A percentile compares a stretch with the other conserved stretches of the same genome.
phyloP scores from a whole-genome alignment of 495 filamentous ascomycete genomes.

The Penicillium malachiteum region DNA sequence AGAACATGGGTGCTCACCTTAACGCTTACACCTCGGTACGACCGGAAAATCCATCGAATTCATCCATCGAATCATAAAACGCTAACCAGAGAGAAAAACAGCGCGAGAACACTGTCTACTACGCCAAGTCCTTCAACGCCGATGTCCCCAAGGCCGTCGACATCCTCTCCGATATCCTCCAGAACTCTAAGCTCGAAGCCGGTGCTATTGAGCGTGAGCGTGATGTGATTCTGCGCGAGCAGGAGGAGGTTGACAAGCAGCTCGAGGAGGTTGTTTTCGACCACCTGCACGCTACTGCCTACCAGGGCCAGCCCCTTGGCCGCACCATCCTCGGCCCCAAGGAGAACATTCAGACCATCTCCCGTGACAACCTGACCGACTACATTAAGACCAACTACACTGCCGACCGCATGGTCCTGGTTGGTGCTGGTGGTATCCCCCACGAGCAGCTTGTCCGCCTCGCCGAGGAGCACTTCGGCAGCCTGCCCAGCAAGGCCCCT shows the following conservation, averaged over 20 bases:
- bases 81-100: slow-evolving; percentile 53
- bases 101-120: slow-evolving; percentile 99
- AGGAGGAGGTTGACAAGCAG: slow-evolving; percentile 99
- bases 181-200: slow-evolving; percentile 95
- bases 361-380: slow-evolving; percentile 79
- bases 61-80: neutral
- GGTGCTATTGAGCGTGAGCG: slow-evolving; percentile 93
- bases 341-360: slow-evolving; percentile 97
- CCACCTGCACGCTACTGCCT: slow-evolving; percentile 97
- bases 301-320: slow-evolving; percentile 91
- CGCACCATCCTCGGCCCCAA: slow-evolving; percentile 96
- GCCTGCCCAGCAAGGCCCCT: slow-evolving; percentile 68
- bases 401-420: slow-evolving; percentile 98
- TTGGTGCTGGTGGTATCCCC: slow-evolving; percentile 90
- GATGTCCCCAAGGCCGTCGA: slow-evolving; percentile 95
- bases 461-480: slow-evolving; percentile 92
- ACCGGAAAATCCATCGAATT: slow-evolving; percentile 26
- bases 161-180: slow-evolving; percentile 97
- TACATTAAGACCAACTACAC: slow-evolving; percentile 99
- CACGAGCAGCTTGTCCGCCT: slow-evolving; percentile 92
- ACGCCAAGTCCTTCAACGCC: slow-evolving; percentile 97
- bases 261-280: slow-evolving; percentile 99
- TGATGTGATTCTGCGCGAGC: slow-evolving; percentile 96
- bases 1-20: slow-evolving; percentile 99
- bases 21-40: slow-evolving; percentile 99